These are phyloP conservation scores for Candida khao-thaluensis DNA, from an alignment of 805 yeast species.

Conservation along the genomic window DNA sequence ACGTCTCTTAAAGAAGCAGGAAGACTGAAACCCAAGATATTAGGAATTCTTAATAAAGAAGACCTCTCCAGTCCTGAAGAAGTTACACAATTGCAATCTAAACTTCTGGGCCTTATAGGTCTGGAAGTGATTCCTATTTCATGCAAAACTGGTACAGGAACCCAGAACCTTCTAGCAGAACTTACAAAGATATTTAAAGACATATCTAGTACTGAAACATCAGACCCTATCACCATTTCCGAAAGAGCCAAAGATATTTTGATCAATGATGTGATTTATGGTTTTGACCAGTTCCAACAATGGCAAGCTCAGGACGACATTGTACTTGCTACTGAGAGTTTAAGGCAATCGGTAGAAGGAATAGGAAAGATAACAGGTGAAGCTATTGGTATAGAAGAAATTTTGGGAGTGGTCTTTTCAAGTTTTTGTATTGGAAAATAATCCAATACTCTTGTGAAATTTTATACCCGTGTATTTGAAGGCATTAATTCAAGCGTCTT, in stretches of 20 bases:
- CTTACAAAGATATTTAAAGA: conserved; percentile 48
- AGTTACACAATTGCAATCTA: neutral
- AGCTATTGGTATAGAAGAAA: conserved; percentile 84
- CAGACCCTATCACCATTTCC: conserved; percentile 72
- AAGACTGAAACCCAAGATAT: conserved; percentile 25
- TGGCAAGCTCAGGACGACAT: conserved; percentile 61
- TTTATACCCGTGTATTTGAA: too few species aligned
- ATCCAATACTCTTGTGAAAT: too few species aligned
- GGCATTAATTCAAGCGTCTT: too few species aligned
- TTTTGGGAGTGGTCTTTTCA: conserved; percentile 86
- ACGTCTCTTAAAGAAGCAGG: conserved; percentile 22
- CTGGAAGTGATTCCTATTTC: conserved; percentile 45
- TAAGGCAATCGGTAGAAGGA: conserved; percentile 74
- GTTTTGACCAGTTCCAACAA: conserved; percentile 61
- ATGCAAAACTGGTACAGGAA: conserved; percentile 58
- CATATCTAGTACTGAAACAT: conserved; percentile 48
- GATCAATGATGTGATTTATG: conserved; percentile 70
- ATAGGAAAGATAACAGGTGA: conserved; percentile 93
- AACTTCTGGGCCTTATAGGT: conserved; percentile 17
- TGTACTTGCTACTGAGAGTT: conserved; percentile 75
- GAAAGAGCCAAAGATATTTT: conserved; percentile 74
- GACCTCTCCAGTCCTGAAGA: conserved; percentile 41
- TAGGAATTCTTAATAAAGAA: conserved; percentile 57
- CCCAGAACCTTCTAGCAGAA: conserved; percentile 41
- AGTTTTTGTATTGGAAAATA: conserved; percentile 93